phyloP scores from a whole-genome alignment of 768 basidiomycete genomes.

The Suillus brevipes region DNA sequence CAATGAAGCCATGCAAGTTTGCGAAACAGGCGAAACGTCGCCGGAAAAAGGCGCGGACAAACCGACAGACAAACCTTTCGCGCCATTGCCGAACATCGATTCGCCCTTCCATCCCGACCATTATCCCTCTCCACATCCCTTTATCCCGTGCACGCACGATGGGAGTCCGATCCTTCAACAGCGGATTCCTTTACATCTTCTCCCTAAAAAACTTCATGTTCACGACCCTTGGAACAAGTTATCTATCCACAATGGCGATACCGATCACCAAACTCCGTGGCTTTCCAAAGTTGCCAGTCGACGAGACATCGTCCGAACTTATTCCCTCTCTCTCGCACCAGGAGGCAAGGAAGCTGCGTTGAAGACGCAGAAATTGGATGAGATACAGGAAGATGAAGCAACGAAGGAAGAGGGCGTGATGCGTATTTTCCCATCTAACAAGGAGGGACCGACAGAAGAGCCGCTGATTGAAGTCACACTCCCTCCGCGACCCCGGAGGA shows the following conservation, averaged over 20 bases:
- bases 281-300: slow-evolving; percentile 14
- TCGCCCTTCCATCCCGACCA: slow-evolving; percentile 33
- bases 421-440: slow-evolving; percentile 21
- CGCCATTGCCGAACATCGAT: background rate
- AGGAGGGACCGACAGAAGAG: slow-evolving; percentile 23
- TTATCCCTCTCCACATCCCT: slow-evolving; percentile 44
- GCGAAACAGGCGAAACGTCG: background rate
- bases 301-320: slow-evolving; percentile 32
- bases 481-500: slow-evolving; percentile 25
- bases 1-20: background rate
- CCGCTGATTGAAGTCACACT: slow-evolving; percentile 32
- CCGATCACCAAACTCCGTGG: slow-evolving; percentile 25
- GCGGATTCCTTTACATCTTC: slow-evolving; percentile 33
- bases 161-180: slow-evolving; percentile 32
- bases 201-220: slow-evolving; percentile 43
- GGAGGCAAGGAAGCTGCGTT: background rate
- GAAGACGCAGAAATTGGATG: slow-evolving; percentile 4
- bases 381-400: slow-evolving; percentile 13
- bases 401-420: slow-evolving; percentile 17
- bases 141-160: slow-evolving; percentile 35
- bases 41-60: background rate
- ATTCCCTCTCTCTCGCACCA: slow-evolving; percentile 25
- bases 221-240: slow-evolving; percentile 45
- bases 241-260: slow-evolving; percentile 7
- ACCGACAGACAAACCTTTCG: background rate